These are phyloP conservation scores for Ehretia macrophylla DNA, from an alignment of 257 asterid species.

Conservation along the genomic window DNA sequence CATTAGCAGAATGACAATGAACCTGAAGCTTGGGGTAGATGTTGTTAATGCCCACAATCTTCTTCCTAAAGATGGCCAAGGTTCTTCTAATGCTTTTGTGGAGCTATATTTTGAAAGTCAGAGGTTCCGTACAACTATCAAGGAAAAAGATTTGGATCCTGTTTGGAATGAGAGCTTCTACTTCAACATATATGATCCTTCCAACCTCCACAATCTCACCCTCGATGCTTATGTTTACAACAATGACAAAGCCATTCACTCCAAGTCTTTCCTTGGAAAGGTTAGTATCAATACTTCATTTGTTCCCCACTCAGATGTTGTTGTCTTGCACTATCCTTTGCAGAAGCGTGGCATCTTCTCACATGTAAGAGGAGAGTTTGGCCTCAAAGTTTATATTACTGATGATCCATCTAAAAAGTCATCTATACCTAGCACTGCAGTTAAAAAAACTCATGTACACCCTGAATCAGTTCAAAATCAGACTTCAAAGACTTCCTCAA, in stretches of 20 bases:
- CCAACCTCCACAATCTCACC: conserved; percentile 45
- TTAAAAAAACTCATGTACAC: conserved; percentile 27
- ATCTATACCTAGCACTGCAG: conserved; percentile 35
- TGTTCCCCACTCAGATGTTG: conserved; percentile 74
- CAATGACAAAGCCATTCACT: conserved; percentile 33
- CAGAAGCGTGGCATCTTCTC: conserved; percentile 86
- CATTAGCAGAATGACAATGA: conserved; percentile 41
- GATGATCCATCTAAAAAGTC: conserved; percentile 72
- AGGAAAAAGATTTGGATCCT: conserved; percentile 80
- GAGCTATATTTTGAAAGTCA: conserved; percentile 78
- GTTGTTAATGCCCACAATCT: conserved; percentile 78
- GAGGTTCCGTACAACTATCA: conserved; percentile 63
- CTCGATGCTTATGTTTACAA: conserved; percentile 72
- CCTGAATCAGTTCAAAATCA: conserved; percentile 23
- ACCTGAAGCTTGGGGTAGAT: conserved; percentile 78
- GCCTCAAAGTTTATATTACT: conserved; percentile 72
- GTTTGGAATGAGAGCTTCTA: conserved; percentile 83
- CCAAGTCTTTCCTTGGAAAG: conserved; percentile 73
- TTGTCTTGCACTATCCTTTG: conserved; percentile 70
- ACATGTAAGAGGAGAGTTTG: conserved; percentile 78
- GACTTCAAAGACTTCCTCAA: conserved; percentile 16
- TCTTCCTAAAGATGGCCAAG: conserved; percentile 86
- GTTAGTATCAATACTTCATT: conserved; percentile 63
- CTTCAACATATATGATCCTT: conserved; percentile 75
- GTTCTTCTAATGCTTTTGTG: conserved; percentile 77